Percentiles rank a stretch among this genome's conserved stretches.
phyloP scores from a whole-genome alignment of 2,329 filamentous ascomycete genomes.

The Paramyrothecium roridum region DNA sequence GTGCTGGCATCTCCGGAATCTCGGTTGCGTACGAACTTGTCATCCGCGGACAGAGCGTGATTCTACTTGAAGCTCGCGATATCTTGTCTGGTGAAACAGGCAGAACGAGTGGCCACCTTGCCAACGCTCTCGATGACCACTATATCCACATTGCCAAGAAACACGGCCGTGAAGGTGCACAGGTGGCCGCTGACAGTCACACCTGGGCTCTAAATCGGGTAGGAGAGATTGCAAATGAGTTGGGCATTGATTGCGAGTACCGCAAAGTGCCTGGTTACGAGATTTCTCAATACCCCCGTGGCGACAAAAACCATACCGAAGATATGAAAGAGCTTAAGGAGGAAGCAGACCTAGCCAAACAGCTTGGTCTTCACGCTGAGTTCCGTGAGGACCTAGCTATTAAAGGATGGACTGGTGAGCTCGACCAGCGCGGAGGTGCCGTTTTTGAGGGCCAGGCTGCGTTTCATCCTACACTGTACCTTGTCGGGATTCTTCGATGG shows the following conservation, averaged over 20 bases:
- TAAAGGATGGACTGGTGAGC: slow-evolving; percentile 46
- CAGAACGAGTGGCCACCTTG: slow-evolving; percentile 51
- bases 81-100: slow-evolving; percentile 51
- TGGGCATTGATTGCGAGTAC: slow-evolving; percentile 56
- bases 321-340: slow-evolving; percentile 13
- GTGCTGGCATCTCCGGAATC: slow-evolving; percentile 12
- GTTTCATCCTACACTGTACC: slow-evolving; percentile 56
- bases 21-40: slow-evolving; percentile 32
- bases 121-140: slow-evolving; percentile 51
- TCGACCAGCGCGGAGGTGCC: slow-evolving; percentile 48
- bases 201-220: slow-evolving; percentile 49
- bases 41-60: slow-evolving; percentile 42
- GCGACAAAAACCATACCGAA: slow-evolving; percentile 36
- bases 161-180: slow-evolving; percentile 46
- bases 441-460: slow-evolving; percentile 46
- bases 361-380: slow-evolving; percentile 8
- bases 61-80: slow-evolving; percentile 52
- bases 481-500: slow-evolving; percentile 48
- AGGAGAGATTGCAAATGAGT: slow-evolving; percentile 43
- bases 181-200: slow-evolving; percentile 49
- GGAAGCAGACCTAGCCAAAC: slow-evolving; percentile 8
- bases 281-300: slow-evolving; percentile 44
- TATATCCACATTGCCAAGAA: slow-evolving; percentile 49
- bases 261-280: slow-evolving; percentile 45
- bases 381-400: slow-evolving; percentile 37